phyloP scores from a whole-genome alignment of 2,329 filamentous ascomycete species.

The Aurifilum marmelostoma region DNA sequence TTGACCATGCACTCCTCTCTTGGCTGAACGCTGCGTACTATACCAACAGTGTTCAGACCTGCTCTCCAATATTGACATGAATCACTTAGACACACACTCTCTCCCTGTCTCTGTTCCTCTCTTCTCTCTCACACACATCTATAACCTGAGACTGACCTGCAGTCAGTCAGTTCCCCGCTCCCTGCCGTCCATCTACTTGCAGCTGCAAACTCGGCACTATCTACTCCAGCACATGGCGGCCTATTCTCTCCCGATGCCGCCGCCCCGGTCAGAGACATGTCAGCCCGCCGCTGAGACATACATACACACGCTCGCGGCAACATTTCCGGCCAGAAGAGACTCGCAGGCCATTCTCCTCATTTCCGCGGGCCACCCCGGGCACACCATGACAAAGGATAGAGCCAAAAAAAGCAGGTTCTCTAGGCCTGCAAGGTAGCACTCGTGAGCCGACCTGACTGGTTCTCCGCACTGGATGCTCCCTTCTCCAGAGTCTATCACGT shows the following conservation, averaged over 20 bases:
- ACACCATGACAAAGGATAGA: neutral
- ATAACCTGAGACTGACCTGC: neutral
- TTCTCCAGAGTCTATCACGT: constrained; percentile 13
- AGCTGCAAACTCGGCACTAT: neutral
- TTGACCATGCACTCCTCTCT: too few relatives aligned
- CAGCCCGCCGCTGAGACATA: constrained; percentile 9
- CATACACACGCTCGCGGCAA: neutral
- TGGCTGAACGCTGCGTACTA: too few relatives aligned
- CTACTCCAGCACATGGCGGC: neutral
- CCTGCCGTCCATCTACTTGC: neutral
- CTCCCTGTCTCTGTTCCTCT: too few relatives aligned
- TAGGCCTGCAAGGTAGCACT: neutral
- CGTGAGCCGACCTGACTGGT: neutral
- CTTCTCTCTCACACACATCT: too few relatives aligned
- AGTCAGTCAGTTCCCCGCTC: neutral
- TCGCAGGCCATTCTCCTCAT: neutral
- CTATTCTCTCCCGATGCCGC: constrained; percentile 10
- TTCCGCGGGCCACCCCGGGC: neutral
- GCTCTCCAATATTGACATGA: too few relatives aligned
- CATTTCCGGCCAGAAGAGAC: neutral
- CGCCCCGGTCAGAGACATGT: neutral
- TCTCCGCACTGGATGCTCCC: constrained; percentile 21
- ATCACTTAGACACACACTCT: too few relatives aligned
- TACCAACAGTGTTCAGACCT: neutral
- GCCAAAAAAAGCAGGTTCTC: neutral